These are phyloP conservation scores for Candida boleticola DNA, from an alignment of 805 yeast genomes.

Conservation along the genomic window DNA sequence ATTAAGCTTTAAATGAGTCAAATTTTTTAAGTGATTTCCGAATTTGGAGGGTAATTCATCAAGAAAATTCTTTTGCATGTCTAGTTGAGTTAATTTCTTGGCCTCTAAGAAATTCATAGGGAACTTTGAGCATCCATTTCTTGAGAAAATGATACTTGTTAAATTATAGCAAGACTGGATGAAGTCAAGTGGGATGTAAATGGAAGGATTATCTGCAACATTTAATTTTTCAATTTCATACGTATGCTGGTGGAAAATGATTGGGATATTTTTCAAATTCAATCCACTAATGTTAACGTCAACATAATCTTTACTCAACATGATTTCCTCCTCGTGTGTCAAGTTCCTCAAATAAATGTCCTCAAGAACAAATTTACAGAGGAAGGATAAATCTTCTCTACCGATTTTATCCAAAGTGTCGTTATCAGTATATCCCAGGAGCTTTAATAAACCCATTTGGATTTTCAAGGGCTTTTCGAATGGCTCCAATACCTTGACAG, in stretches of 20 bases:
- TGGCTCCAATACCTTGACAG: constrained; percentile 67
- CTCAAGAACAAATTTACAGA: constrained; percentile 76
- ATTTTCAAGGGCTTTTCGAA: constrained; percentile 75
- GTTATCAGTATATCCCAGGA: constrained; percentile 77
- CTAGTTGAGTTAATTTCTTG: constrained; percentile 60
- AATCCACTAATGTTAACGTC: constrained; percentile 71
- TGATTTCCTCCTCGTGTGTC: constrained; percentile 68
- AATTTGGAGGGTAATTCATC: constrained; percentile 59
- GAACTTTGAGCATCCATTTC: constrained; percentile 69
- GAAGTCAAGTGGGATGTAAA: constrained; percentile 79
- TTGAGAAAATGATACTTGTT: constrained; percentile 62
- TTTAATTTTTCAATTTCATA: constrained; percentile 78
- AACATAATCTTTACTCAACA: constrained; percentile 61
- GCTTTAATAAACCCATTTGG: constrained; percentile 66
- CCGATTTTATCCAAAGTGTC: constrained; percentile 79
- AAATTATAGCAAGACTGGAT: constrained; percentile 78
- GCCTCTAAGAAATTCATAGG: constrained; percentile 76
- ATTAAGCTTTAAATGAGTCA: constrained; percentile 63
- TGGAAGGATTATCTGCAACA: constrained; percentile 83
- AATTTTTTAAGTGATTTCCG: constrained; percentile 46
- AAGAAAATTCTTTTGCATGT: constrained; percentile 77
- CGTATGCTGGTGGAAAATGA: constrained; percentile 74
- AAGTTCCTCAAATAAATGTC: constrained; percentile 59
- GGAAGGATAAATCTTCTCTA: constrained; percentile 76
- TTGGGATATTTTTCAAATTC: constrained; percentile 81